These are phyloP conservation scores for Afroboletus lepidellus DNA, from an alignment of 1,284 basidiomycete species.

Conservation along the genomic window DNA sequence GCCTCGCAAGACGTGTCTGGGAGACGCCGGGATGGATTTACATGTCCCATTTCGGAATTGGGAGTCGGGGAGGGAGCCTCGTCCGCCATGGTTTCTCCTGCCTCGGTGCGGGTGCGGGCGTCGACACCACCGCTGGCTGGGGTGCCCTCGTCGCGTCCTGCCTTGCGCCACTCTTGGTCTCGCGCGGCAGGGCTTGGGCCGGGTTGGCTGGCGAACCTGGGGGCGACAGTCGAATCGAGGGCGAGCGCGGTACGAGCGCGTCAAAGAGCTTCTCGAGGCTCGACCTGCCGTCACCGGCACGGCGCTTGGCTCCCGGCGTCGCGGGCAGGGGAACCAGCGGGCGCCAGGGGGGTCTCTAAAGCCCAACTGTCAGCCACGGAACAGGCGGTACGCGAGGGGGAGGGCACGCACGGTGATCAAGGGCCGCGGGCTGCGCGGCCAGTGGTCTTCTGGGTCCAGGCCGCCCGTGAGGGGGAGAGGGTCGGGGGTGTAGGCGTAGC, in stretches of 20 bases:
- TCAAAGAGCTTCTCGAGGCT: constrained; percentile 22
- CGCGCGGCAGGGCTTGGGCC: constrained; percentile 1
- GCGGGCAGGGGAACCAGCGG: constrained; percentile 11
- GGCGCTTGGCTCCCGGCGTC: neutral
- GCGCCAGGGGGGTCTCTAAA: constrained; percentile 8
- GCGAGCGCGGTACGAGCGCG: constrained; percentile 14
- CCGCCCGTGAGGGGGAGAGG: neutral
- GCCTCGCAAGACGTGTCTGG: too few species aligned
- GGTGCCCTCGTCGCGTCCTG: neutral
- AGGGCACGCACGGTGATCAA: constrained; percentile 16
- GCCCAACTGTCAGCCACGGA: neutral
- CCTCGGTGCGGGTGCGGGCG: neutral
- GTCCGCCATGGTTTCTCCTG: constrained; percentile 25
- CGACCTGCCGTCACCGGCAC: neutral
- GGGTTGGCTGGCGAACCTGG: constrained; percentile 14
- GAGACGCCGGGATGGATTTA: too few species aligned
- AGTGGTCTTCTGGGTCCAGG: constrained; percentile 1
- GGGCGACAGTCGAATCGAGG: constrained; percentile 25
- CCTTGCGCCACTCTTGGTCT: neutral
- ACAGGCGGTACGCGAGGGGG: neutral
- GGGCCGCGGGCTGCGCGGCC: constrained; percentile 17
- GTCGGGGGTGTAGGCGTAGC: constrained; percentile 6
- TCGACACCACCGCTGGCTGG: neutral
- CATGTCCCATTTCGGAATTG: constrained; percentile 33
- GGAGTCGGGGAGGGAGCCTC: constrained; percentile 29